These are phyloP conservation scores for Alnus rubra DNA, from an alignment of 306 rosid genomes.

Conservation along the genomic window DNA sequence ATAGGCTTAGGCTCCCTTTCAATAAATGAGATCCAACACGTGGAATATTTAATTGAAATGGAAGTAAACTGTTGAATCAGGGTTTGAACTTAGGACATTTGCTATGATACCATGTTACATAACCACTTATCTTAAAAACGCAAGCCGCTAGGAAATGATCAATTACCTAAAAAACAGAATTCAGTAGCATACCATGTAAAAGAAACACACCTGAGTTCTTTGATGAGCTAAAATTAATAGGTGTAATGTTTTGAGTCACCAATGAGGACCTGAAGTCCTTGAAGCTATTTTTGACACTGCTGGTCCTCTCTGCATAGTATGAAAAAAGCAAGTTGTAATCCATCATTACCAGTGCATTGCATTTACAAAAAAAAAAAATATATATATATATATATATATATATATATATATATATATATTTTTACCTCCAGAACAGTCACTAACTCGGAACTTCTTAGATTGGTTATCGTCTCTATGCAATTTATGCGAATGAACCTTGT, in stretches of 20 bases:
- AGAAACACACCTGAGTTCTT: conserved; percentile 47
- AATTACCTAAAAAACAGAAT: no score
- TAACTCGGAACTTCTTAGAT: background rate
- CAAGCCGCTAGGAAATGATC: no score
- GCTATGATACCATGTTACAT: no score
- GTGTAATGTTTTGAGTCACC: conserved; percentile 31
- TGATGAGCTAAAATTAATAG: conserved; percentile 32
- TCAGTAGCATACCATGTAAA: background rate
- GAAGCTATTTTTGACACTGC: conserved; percentile 16
- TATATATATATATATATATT: no score
- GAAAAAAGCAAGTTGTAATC: conserved; percentile 15
- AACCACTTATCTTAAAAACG: no score
- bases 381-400: no score
- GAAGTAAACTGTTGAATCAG: no score
- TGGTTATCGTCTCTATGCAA: conserved; percentile 23
- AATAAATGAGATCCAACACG: no score
- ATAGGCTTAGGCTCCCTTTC: no score
- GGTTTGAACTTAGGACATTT: no score
- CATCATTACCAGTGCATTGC: background rate
- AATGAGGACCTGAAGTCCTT: conserved; percentile 32
- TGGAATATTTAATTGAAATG: no score
- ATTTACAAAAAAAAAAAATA: background rate
- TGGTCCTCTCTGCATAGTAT: conserved; percentile 44
- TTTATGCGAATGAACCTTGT: conserved; percentile 28
- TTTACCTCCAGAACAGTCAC: conserved; percentile 45